Evolutionary conservation across 352 stramenopile genomes (phyloP).

Genomic region (Aphanomyces cochlioides): DNA sequence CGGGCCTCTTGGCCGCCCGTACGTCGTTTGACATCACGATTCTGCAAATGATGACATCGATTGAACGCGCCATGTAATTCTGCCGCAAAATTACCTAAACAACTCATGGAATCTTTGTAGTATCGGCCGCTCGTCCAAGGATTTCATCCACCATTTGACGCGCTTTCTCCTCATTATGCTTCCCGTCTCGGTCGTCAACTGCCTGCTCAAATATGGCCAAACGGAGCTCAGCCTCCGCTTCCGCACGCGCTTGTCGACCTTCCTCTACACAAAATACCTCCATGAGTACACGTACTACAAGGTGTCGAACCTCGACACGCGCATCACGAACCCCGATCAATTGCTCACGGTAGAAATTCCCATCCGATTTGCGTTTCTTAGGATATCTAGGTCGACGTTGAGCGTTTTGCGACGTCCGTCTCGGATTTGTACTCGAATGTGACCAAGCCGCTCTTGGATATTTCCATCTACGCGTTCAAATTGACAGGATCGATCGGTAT

Average conservation of each 20-base stretch:
- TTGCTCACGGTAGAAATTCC: conserved; percentile 48
- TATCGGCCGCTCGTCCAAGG: conserved; percentile 60
- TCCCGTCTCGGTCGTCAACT: conserved; percentile 76
- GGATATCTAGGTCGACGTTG: conserved; percentile 53
- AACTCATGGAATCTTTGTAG: conserved; percentile 27
- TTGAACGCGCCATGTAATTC: conserved; percentile 66
- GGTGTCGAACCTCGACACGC: conserved; percentile 85
- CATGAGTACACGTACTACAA: conserved; percentile 89
- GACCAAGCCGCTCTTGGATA: conserved; percentile 82
- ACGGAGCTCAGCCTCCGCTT: conserved; percentile 80
- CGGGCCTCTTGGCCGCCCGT: conserved; percentile 52
- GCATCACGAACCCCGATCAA: conserved; percentile 86
- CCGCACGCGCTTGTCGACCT: conserved; percentile 67
- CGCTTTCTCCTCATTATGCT: conserved; percentile 78
- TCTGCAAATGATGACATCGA: conserved; percentile 69
- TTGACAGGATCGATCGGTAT: conserved; percentile 67
- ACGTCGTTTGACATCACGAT: conserved; percentile 79
- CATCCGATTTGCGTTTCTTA: background rate
- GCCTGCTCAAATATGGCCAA: conserved; percentile 75
- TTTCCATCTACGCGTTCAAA: conserved; percentile 68
- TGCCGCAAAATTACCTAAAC: background rate
- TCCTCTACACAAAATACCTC: conserved; percentile 84
- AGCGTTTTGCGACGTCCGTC: conserved; percentile 78
- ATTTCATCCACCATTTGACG: conserved; percentile 60
- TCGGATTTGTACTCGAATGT: conserved; percentile 85